Base-by-base conservation (phyloP, 345 rosid genomes). In the Hirschfeldia incana region DNA sequence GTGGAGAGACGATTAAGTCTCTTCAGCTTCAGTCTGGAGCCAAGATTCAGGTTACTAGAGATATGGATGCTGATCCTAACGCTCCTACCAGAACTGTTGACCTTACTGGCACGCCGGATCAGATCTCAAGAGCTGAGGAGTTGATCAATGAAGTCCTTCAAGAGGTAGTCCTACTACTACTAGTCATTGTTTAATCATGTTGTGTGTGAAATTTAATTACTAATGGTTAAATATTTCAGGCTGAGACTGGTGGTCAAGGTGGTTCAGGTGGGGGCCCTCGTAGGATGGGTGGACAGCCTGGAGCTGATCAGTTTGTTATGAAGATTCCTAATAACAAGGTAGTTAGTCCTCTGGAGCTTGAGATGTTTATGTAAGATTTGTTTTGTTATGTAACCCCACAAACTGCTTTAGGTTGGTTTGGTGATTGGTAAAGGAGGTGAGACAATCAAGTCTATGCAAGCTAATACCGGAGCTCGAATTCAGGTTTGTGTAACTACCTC, bases 351-450 rank as follows among this genome's bases (percentile, higher is more conserved):
- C 53, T 46, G 75, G 66, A 16, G 57, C 72, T 76, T 63, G 12
- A 30, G 32, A 4, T 15, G 30, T 83, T 69, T 51, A 16, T 70
- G 59, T 57, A 42, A 57, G n/a, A 46, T 70, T 30, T 8, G 46
- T 55, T 65, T 83, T 33, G 15, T 61, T 69, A 76, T 80, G 28
- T 76, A 58, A 87, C 67, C n/a, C 36, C 49, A 73, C 2, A 62
- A 65, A 65, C 8, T 74, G 76, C 64, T 84, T 77, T 89, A 96
- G 99, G 99, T 96, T 85, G 99, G 99, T 79, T 78, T 96, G 82
- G 98, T 96, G 29, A 96, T 96, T 84, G 99, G 99, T 70, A 96
- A 96, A 91, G 98, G 99, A 67, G 99, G 99, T 13, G 99, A 96
- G 61, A 88, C 97, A 26, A 96, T 96, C 71, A 96, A 96, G 91